Evolutionary conservation across 148 eudicot species (phyloP).

Genomic region (Oxyria digyna): DNA sequence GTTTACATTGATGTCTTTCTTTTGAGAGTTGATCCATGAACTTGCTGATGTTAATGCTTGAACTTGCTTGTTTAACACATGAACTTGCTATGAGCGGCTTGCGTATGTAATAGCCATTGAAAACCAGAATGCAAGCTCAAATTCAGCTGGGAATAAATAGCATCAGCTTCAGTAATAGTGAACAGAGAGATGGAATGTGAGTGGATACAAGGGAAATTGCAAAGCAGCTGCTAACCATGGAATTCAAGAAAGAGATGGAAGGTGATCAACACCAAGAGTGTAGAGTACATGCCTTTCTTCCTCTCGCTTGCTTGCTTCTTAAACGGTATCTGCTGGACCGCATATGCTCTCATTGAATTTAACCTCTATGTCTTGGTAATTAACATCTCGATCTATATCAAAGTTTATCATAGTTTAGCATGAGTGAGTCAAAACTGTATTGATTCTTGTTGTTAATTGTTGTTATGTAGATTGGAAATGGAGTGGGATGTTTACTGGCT

Average conservation of each 20-base stretch:
- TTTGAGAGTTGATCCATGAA: too few relatives aligned
- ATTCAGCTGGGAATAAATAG: background rate
- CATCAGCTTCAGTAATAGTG: background rate
- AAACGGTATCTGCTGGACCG: conserved; percentile 7
- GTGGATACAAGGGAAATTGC: too few relatives aligned
- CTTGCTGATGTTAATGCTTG: background rate
- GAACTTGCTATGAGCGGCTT: conserved; percentile 53
- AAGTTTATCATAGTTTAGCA: background rate
- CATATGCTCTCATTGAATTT: conserved; percentile 7
- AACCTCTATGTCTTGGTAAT: conserved; percentile 7
- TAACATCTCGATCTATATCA: background rate
- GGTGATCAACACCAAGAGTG: conserved; percentile 15
- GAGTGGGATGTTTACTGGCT: conserved; percentile 1
- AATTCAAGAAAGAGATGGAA: too few relatives aligned
- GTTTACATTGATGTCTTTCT: too few relatives aligned
- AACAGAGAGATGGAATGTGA: too few relatives aligned
- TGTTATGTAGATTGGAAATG: conserved; percentile 8
- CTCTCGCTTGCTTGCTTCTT: conserved; percentile 1
- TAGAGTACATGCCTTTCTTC: conserved; percentile 10
- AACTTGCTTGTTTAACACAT: too few relatives aligned
- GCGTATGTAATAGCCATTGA: conserved; percentile 59
- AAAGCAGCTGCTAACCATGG: too few relatives aligned
- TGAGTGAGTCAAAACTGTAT: background rate
- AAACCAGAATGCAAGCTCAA: conserved; percentile 43
- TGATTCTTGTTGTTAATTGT: background rate